Base-by-base conservation (phyloP, 768 basidiomycete genomes). In the Phanerochaete carnosa region DNA sequence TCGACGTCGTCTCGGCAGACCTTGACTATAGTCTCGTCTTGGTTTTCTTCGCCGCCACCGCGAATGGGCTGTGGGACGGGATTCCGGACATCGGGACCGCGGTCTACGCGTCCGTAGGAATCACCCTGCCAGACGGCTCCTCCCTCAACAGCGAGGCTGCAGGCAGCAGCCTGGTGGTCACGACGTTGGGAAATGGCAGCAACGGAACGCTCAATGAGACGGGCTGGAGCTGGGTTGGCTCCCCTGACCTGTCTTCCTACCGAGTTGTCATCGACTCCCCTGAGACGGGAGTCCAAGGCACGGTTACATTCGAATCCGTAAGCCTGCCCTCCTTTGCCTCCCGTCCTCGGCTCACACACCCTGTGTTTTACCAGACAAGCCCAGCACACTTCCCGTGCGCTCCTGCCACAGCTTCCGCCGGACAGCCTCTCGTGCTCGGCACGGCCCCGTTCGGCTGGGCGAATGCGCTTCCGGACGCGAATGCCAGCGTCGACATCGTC, bases 321-420 rank as follows among this genome's bases (percentile, higher is more conserved):
- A 54, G 62, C 43, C n/a, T 51, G 8, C 12, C n/a, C 28, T 22
- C 32, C 30, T 33, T 32, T 16, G n/a, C n/a, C n/a, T 35, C 19
- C 7, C 30, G n/a, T 6, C 1, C 28, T 35, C 26, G 7, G 8
- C 15, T 15, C 26, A 9, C 50, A 28, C 2, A 54, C 32, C 30
- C 12, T 22, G 8, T 12, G 3, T 30, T 25, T 57, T 25, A 3
- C 7, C 35, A 62, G 61, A 58, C 43, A 1, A 32, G 56, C 8
- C 61, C 61, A 3, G 61, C 61, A 5, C 61, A 62, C 28, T 62
- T 53, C 57, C 61, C 61, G 11, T 62, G 61, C 37, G 56, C 35
- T 35, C 50, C 45, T 9, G 57, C 50, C 4, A 32, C 50, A 8
- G 57, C 47, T 1, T 19, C 37, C 13, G 33, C 56, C 19, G 61